phyloP scores from a whole-genome alignment of 352 stramenopile genomes.

The Elongisporangium prolatum region DNA sequence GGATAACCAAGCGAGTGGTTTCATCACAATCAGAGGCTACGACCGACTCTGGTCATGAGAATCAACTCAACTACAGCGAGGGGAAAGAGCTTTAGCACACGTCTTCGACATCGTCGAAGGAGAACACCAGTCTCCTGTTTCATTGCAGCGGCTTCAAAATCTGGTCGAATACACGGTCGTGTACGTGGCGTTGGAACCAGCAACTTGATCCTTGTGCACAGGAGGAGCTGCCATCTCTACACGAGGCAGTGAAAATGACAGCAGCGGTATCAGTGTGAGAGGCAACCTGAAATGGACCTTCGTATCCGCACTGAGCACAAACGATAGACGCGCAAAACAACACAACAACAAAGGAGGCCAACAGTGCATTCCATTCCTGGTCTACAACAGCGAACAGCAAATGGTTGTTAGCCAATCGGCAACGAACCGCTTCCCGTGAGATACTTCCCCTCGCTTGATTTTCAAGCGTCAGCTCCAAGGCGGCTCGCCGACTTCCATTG shows the following conservation, averaged over 20 bases:
- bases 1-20: slow-evolving; percentile 58
- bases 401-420: slow-evolving; percentile 16
- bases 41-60: background rate
- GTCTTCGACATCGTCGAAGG: slow-evolving; percentile 5
- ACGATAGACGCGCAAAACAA: slow-evolving; percentile 2
- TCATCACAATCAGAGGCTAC: slow-evolving; percentile 5
- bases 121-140: slow-evolving; percentile 1
- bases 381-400: slow-evolving; percentile 20
- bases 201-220: background rate
- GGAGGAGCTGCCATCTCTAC: slow-evolving; percentile 3
- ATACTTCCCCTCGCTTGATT: slow-evolving; percentile 2
- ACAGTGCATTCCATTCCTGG: slow-evolving; percentile 21
- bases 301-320: background rate
- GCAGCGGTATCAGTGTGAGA: slow-evolving; percentile 3
- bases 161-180: too few relatives aligned
- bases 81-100: background rate
- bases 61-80: background rate
- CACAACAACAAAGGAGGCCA: slow-evolving; percentile 4
- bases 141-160: background rate
- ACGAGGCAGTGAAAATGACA: slow-evolving; percentile 14
- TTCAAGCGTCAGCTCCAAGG: background rate
- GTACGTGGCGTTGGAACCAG: too few relatives aligned
- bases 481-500: background rate
- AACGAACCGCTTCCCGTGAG: slow-evolving; percentile 4
- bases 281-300: background rate